Evolutionary conservation across 108 stramenopile species (phyloP).

Genomic region (Nitzschia sp.): DNA sequence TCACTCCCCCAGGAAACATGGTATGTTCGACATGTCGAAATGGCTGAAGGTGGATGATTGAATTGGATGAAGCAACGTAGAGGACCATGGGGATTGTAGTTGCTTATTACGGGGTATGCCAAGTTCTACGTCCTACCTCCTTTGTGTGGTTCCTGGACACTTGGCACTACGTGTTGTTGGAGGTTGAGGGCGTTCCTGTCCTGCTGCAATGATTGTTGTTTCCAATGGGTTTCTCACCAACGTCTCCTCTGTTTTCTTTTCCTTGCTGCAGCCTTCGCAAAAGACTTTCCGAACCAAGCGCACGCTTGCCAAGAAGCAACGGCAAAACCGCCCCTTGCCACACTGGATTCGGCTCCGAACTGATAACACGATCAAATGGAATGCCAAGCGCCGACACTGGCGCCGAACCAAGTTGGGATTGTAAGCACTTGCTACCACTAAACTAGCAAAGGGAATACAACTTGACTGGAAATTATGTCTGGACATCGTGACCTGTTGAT

Average conservation of each 20-base stretch:
- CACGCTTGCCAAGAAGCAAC: constrained; percentile 98
- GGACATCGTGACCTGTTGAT: no score
- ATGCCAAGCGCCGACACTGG: constrained; percentile 99
- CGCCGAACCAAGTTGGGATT: constrained; percentile 99
- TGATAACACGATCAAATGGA: constrained; percentile 99
- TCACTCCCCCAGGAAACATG: no score
- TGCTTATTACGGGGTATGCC: no score
- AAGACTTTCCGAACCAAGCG: constrained; percentile 99
- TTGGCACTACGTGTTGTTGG: neutral
- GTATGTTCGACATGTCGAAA: no score
- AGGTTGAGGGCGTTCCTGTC: neutral
- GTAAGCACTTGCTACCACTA: constrained; percentile 54
- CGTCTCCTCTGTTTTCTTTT: neutral
- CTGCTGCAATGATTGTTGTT: neutral
- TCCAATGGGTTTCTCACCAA: neutral
- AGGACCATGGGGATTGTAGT: no score
- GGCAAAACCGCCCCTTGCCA: constrained; percentile 99
- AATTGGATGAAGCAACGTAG: no score
- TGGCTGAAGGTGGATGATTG: no score
- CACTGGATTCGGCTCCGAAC: constrained; percentile 99
- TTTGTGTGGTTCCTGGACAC: no score
- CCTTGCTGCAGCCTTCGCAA: constrained; percentile 87
- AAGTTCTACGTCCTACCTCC: no score
- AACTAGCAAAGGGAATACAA: neutral
- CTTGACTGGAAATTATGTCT: no score